Conservation (phyloP, 129 eudicot species). For the Arctium lappa region DNA sequence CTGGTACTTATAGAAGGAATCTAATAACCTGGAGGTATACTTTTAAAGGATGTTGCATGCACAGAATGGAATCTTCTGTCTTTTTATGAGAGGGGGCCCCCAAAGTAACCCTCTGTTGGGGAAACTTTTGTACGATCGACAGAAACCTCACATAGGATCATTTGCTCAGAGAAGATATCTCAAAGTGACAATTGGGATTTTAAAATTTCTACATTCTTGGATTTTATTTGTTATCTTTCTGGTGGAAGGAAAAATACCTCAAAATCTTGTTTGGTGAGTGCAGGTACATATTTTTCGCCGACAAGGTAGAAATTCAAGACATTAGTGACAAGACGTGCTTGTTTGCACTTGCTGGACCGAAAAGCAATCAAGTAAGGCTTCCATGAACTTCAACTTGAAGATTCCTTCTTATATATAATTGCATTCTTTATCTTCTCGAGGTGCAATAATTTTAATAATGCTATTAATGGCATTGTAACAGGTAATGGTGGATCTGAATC, state of each 20-base stretch:
- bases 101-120: no score
- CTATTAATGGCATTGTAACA: conserved; percentile 31
- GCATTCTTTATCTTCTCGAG: not conserved
- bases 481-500: conserved; percentile 63
- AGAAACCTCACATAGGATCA: no score
- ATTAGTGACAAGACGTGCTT: conserved; percentile 62
- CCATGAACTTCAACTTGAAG: not conserved
- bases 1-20: no score
- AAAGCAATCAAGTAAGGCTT: conserved; percentile 67
- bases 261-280: conserved; percentile 7
- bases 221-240: not conserved
- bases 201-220: no score
- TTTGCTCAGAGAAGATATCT: no score
- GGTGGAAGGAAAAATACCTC: not conserved
- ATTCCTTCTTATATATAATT: not conserved
- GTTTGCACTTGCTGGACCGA: conserved; percentile 79
- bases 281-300: conserved; percentile 85
- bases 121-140: no score
- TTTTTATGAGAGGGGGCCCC: no score
- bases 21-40: no score
- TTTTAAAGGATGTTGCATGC: no score
- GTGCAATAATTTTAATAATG: conserved; percentile 8
- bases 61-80: no score
- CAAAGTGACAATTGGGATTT: no score
- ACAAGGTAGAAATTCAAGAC: conserved; percentile 88